Base-by-base conservation (phyloP, 805 yeast species). In the Debaryomyces maramus region DNA sequence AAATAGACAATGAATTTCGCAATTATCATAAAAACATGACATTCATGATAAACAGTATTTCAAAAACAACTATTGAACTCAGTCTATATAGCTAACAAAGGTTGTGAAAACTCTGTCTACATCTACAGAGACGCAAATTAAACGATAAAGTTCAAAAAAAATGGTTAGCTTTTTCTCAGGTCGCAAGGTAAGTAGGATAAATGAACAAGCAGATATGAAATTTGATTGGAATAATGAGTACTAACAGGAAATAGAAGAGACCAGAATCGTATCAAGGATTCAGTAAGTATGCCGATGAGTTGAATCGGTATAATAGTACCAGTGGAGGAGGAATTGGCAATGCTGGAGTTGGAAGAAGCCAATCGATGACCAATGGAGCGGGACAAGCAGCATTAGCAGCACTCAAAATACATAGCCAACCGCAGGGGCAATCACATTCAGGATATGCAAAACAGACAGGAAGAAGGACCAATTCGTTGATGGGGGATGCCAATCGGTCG, bases 341-440 rank as follows among this genome's bases (percentile, higher is more conserved):
- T 37, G 32, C 29, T 9, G 55, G 49, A 13, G 46, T 46, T 9
- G 19, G 42, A 1, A 35, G 65, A 23, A 45, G 52, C 9, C 57
- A 52, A 29, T 60, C 66, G 20, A 49, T 61, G 16, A 45, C 54
- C 17, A 55, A 56, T 36, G 53, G 57, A 17, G 73, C 73, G 17
- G 72, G 72, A 14, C 62, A 53, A 42, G 74, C 73, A 5, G 75
- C 73, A 0, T 44, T 56, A 34, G 73, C 72, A 1, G 73, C 73
- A 1, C 48, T 68, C 13, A 56, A 65, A 39, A 51, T 58, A 43
- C 73, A 67, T 47, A 54, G 52, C 24, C 55, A 50, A 27, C 50
- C 45, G 7, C 46, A 30, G 23, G 46, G 28, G 17, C 42, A 31
- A 18, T 42, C 41, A 8, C 39, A 24, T 8, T 13, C 20, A 9